A percentile compares a stretch with the other conserved stretches of the same genome.
Evolutionary conservation across 148 eudicot species (phyloP).

Genomic region (Selenicereus undatus): DNA sequence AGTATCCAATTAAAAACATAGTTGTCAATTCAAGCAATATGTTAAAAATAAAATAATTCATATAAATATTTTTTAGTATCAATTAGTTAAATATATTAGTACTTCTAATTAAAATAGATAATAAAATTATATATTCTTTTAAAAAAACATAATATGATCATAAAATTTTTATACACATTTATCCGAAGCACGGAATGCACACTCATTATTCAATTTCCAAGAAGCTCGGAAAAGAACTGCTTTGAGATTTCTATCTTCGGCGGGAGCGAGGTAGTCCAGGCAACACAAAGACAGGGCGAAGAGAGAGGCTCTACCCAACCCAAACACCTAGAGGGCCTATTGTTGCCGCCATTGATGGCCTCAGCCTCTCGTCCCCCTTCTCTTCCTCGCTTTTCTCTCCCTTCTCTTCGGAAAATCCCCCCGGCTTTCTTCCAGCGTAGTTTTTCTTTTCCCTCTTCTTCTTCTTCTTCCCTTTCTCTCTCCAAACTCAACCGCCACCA

Average conservation of each 20-base stretch:
- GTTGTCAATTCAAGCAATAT: too few relatives aligned
- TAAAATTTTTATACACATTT: too few relatives aligned
- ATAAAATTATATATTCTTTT: too few relatives aligned
- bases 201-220: background rate
- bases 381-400: slow-evolving; percentile 11
- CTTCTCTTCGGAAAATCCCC: slow-evolving; percentile 4
- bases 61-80: too few relatives aligned
- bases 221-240: background rate
- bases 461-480: slow-evolving; percentile 27
- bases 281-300: background rate
- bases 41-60: too few relatives aligned
- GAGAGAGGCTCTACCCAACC: background rate
- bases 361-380: slow-evolving; percentile 17
- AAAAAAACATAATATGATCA: too few relatives aligned
- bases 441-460: slow-evolving; percentile 8
- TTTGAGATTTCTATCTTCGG: too few relatives aligned
- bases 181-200: too few relatives aligned
- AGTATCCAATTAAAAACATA: too few relatives aligned
- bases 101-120: too few relatives aligned
- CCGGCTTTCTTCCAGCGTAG: slow-evolving; percentile 24
- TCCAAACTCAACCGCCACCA: slow-evolving; percentile 22
- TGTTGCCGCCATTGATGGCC: slow-evolving; percentile 36
- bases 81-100: too few relatives aligned
- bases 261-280: too few relatives aligned
- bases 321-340: slow-evolving; percentile 12